Base-by-base conservation (phyloP, 2,329 filamentous ascomycete species). In the Diplodia intermedia region DNA sequence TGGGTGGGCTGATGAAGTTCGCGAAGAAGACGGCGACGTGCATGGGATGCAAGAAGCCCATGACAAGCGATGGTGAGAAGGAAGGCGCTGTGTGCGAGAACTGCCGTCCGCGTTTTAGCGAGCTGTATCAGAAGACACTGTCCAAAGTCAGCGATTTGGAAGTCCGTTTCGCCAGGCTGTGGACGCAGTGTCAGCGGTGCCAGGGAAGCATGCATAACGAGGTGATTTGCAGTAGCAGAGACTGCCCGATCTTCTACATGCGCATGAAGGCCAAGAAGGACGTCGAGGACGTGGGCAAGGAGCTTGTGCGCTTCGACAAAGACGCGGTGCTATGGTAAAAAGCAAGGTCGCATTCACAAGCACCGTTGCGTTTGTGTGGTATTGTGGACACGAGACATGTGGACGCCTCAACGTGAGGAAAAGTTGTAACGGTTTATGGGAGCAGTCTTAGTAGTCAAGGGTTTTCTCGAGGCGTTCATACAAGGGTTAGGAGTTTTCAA, bases 261-360 rank as follows among this genome's bases (percentile, higher is more conserved):
- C 89, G 95, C 4, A 99, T 99, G 95, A 99, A 99, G 86, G 94
- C 94, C 38, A 97, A 97, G 86, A 99, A 99, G 84, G 95, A 99
- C 78, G 89, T 98, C 49, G 94, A 98, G 79, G 95, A 99, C 82
- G 90, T 90, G 1, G 93, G 94, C 68, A 96, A 93, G 82, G 95
- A 99, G 79, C 80, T 99, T 74, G 87, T 87, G 73, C 85, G 95
- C 73, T 99, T 99, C 80, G 95, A 99, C 81, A 87, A 89, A 71
- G 94, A 97, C 80, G 87, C 89, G 74, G 90, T 91, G 68, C 87
- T 92, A 33, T 89, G 87, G 87, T 89, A 69, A 31, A 52, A 15
- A 9, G 12, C 15, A 55, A 20, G 3, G 29, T 11, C 8, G 26
- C 50, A 18, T 20, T 33, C 4, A 29, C 31, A n/a, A 47, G 57